Conservation (phyloP, 2,329 filamentous ascomycete genomes). For the Ophiostoma himal-ulmi region DNA sequence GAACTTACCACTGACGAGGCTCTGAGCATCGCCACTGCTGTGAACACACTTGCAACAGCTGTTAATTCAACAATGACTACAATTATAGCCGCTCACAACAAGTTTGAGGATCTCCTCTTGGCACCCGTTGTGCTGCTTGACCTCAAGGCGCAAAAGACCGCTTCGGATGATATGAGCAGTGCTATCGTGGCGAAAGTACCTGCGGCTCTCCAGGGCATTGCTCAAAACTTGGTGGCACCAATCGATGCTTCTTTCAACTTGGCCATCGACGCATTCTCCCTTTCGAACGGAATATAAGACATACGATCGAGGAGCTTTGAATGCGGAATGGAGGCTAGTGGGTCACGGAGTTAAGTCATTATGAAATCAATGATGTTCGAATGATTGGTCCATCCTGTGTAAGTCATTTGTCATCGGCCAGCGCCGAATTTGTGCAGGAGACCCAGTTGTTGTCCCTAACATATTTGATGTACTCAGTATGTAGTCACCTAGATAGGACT, state of each 20-base stretch:
- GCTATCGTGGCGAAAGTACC: constrained; percentile 40
- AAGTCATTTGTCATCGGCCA: no score
- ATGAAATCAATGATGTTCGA: no score
- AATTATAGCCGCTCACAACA: constrained; percentile 38
- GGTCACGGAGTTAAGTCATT: no score
- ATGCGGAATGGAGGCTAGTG: not conserved
- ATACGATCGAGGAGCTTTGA: not conserved
- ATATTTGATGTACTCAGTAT: no score
- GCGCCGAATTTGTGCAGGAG: no score
- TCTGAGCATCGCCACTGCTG: constrained; percentile 36
- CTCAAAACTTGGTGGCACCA: constrained; percentile 34
- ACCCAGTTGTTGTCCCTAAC: no score
- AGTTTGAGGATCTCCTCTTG: constrained; percentile 41
- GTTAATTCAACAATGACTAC: constrained; percentile 38
- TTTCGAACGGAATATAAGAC: constrained; percentile 16
- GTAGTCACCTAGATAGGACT: no score
- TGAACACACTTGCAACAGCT: constrained; percentile 33
- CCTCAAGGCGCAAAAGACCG: constrained; percentile 38
- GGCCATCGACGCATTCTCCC: constrained; percentile 32
- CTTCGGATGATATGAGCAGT: constrained; percentile 36
- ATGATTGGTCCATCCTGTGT: no score
- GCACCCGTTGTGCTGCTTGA: constrained; percentile 40
- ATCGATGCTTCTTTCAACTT: constrained; percentile 38
- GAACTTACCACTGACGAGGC: constrained; percentile 37
- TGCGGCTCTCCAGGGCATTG: constrained; percentile 31